A percentile compares a stretch with the other conserved stretches of the same genome.
These are phyloP conservation scores for Linaria vulgaris DNA, from an alignment of 257 asterid genomes.

Conservation along the genomic window DNA sequence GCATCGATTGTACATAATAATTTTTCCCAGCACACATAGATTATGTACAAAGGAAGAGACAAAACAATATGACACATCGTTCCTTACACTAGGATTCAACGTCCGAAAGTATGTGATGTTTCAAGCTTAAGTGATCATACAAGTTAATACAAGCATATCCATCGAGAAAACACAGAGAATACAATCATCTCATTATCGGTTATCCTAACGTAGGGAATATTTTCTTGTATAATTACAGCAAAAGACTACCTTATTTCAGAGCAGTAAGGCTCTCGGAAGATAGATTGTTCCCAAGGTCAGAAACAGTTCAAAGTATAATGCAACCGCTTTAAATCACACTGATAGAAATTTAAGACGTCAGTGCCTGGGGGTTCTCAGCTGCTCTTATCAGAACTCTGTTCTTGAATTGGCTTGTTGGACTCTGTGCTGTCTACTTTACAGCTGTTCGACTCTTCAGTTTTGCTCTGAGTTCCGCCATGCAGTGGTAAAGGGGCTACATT, in stretches of 20 bases:
- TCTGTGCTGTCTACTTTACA: slow-evolving; percentile 26
- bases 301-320: slow-evolving; percentile 8
- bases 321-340: not conserved
- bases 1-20: too few relatives aligned
- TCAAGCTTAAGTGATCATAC: too few relatives aligned
- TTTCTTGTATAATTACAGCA: slow-evolving; percentile 22
- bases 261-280: slow-evolving; percentile 4
- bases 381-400: slow-evolving; percentile 32
- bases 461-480: slow-evolving; percentile 23
- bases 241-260: slow-evolving; percentile 16
- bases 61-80: too few relatives aligned
- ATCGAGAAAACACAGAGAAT: slow-evolving; percentile 15
- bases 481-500: slow-evolving; percentile 27
- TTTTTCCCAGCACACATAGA: too few relatives aligned
- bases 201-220: slow-evolving; percentile 12
- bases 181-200: slow-evolving; percentile 16
- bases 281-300: slow-evolving; percentile 20
- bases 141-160: not conserved
- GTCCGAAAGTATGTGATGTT: not conserved
- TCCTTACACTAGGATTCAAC: not conserved
- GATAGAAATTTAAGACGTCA: not conserved
- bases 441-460: slow-evolving; percentile 30
- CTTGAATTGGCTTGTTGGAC: slow-evolving; percentile 27
- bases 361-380: slow-evolving; percentile 10
- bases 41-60: too few relatives aligned